Percentiles rank a stretch among this genome's conserved stretches.
Conservation (phyloP, 768 basidiomycete species). For the Boletus tomentosulus region DNA sequence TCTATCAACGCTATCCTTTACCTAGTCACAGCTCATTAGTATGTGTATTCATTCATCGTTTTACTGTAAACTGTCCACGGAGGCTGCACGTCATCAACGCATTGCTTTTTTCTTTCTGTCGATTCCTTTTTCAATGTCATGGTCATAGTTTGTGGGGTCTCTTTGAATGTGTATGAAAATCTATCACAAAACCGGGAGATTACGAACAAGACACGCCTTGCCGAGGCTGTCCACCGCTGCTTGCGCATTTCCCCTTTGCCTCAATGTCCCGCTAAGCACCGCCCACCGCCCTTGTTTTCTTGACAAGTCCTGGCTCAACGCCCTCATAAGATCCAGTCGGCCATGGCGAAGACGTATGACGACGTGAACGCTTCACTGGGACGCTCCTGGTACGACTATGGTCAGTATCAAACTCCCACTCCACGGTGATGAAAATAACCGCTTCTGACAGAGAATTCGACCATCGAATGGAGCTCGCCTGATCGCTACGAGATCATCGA, state of each 20-base stretch:
- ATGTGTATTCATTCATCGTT: conserved; percentile 28
- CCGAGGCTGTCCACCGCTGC: conserved; percentile 18
- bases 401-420: conserved; percentile 30
- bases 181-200: background rate
- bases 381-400: conserved; percentile 60
- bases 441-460: conserved; percentile 45
- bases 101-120: conserved; percentile 4
- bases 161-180: background rate
- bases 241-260: conserved; percentile 16
- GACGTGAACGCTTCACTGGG: conserved; percentile 57
- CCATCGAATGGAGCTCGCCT: conserved; percentile 61
- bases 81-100: conserved; percentile 23
- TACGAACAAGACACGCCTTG: background rate
- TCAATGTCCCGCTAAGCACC: conserved; percentile 24
- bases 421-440: conserved; percentile 2
- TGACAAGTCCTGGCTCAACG: conserved; percentile 9
- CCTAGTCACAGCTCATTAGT: conserved; percentile 24
- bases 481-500: conserved; percentile 64
- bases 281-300: conserved; percentile 12
- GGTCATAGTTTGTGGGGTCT: background rate
- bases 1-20: conserved; percentile 25
- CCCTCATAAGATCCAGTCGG: conserved; percentile 9
- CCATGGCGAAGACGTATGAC: conserved; percentile 50
- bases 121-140: conserved; percentile 15
- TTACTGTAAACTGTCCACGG: conserved; percentile 12